A percentile compares a stretch with the other conserved stretches of the same genome.
These are phyloP conservation scores for Phytophthora sojae DNA, from an alignment of 352 stramenopile genomes.

Conservation along the genomic window DNA sequence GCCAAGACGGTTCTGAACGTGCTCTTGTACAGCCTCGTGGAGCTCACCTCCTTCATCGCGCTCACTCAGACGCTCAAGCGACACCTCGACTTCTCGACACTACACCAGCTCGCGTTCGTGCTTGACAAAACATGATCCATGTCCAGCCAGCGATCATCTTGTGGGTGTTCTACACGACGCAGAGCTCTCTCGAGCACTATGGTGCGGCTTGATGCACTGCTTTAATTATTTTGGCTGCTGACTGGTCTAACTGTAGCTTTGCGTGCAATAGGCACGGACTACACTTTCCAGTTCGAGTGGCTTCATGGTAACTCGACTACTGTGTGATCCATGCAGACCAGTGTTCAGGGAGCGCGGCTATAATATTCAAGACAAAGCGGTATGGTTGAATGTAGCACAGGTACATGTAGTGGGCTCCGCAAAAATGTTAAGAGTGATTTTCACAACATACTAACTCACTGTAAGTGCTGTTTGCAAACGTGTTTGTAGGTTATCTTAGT, in stretches of 20 bases:
- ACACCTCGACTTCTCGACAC: constrained; percentile 14
- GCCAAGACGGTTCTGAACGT: constrained; percentile 18
- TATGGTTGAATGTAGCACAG: no score
- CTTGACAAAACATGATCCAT: constrained; percentile 24
- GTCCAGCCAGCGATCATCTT: constrained; percentile 27
- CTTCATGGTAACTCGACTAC: background rate
- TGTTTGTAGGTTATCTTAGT: no score
- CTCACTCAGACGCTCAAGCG: constrained; percentile 16
- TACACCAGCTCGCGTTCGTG: constrained; percentile 23
- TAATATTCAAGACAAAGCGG: no score
- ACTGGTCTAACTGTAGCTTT: background rate
- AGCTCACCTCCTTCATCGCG: constrained; percentile 4
- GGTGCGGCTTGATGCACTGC: constrained; percentile 2
- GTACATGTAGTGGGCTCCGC: no score
- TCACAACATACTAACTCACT: no score
- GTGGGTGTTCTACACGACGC: constrained; percentile 38
- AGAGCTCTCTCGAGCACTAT: constrained; percentile 31
- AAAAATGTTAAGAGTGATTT: no score
- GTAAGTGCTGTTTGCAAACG: no score
- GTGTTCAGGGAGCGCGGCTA: no score
- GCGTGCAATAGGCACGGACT: constrained; percentile 6
- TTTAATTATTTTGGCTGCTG: background rate
- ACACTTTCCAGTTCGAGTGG: background rate
- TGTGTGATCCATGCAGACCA: background rate
- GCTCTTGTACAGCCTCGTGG: constrained; percentile 15